Conservation (phyloP, 345 rosid species). For the Brassica nigra region DNA sequence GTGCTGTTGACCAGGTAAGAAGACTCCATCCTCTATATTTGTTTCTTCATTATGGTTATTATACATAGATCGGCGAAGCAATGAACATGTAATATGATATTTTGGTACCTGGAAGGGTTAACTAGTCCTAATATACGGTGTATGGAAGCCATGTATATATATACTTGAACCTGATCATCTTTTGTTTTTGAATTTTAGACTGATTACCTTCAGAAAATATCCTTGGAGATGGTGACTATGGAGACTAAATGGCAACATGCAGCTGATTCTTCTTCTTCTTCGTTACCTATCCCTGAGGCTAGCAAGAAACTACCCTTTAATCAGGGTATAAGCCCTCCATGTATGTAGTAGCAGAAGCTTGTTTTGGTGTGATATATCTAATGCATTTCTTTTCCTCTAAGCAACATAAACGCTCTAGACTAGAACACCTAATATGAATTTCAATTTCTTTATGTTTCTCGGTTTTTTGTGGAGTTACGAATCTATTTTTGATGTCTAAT, state of each 20-base stretch:
- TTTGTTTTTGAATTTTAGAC: neutral
- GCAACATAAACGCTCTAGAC: neutral
- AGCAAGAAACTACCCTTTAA: constrained; percentile 33
- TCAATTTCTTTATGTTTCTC: too few relatives aligned
- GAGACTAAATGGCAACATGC: neutral
- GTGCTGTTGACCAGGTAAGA: neutral
- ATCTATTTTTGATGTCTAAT: too few relatives aligned
- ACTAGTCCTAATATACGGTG: too few relatives aligned
- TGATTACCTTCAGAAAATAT: neutral
- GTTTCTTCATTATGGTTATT: too few relatives aligned
- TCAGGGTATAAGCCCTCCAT: constrained; percentile 19
- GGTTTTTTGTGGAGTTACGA: too few relatives aligned
- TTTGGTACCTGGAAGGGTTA: too few relatives aligned
- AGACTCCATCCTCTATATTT: too few relatives aligned
- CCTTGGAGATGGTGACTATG: neutral
- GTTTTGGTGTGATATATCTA: neutral
- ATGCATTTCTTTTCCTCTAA: neutral
- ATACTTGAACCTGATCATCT: neutral
- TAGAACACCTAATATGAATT: neutral
- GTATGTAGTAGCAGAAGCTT: constrained; percentile 1
- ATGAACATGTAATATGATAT: too few relatives aligned
- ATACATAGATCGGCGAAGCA: too few relatives aligned
- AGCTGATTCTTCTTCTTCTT: constrained; percentile 20
- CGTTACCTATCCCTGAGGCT: constrained; percentile 32
- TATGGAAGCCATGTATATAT: neutral